Percentiles rank a stretch among this genome's conserved stretches.
Evolutionary conservation across 2,329 filamentous ascomycete species (phyloP).

Genomic region (Neopestalotiopsis sp.): DNA sequence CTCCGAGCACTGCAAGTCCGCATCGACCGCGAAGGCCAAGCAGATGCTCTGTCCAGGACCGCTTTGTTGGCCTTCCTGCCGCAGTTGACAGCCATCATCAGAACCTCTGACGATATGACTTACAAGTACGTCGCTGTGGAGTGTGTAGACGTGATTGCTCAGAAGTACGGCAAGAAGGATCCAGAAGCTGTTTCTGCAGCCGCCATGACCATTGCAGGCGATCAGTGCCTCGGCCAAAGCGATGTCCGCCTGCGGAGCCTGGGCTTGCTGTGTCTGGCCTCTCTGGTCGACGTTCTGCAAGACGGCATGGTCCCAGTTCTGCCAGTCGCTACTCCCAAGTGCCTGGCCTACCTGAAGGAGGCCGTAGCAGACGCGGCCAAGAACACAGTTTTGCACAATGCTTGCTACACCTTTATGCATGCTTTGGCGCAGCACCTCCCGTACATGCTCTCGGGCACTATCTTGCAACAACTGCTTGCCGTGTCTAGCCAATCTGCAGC

Average conservation of each 20-base stretch:
- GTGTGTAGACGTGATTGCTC: constrained; percentile 90
- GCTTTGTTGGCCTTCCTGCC: constrained; percentile 81
- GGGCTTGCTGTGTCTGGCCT: constrained; percentile 87
- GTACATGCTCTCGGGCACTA: constrained; percentile 82
- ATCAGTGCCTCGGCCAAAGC: constrained; percentile 75
- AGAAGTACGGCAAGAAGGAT: constrained; percentile 95
- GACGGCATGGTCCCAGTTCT: constrained; percentile 86
- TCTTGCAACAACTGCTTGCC: constrained; percentile 73
- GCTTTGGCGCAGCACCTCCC: constrained; percentile 83
- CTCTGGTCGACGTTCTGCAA: constrained; percentile 84
- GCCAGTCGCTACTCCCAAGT: constrained; percentile 74
- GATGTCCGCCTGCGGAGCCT: constrained; percentile 78
- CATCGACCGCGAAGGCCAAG: constrained; percentile 73
- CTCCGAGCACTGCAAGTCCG: constrained; percentile 81
- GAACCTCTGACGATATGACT: constrained; percentile 71
- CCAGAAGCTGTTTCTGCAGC: constrained; percentile 75
- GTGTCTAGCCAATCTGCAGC: constrained; percentile 76
- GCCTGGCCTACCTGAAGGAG: constrained; percentile 71
- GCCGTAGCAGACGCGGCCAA: constrained; percentile 60
- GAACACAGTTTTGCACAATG: constrained; percentile 75
- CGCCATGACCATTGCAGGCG: constrained; percentile 76
- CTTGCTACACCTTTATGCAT: constrained; percentile 79
- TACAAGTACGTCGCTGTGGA: constrained; percentile 86
- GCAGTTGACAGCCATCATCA: constrained; percentile 77
- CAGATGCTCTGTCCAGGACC: constrained; percentile 69